phyloP scores from a whole-genome alignment of 1,284 basidiomycete genomes.

The Malassezia slooffiae region DNA sequence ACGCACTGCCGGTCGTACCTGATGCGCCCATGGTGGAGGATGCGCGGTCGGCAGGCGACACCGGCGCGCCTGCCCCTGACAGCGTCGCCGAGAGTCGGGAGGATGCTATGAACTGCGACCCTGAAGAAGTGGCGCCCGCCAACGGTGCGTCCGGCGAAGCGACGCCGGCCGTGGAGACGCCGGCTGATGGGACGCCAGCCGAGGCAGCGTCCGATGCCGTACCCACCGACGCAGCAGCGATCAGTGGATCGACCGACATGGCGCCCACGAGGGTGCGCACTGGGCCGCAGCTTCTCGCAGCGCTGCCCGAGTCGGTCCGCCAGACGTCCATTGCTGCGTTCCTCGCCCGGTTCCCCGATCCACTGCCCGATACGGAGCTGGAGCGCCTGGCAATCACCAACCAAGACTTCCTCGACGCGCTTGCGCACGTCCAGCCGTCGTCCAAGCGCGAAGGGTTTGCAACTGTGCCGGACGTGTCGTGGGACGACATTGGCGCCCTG shows the following conservation, averaged over 20 bases:
- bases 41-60: too few relatives aligned
- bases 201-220: constrained; percentile 1
- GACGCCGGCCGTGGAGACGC: neutral
- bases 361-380: constrained; percentile 67
- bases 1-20: too few relatives aligned
- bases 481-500: constrained; percentile 89
- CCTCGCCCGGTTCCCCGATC: constrained; percentile 68
- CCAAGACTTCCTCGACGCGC: constrained; percentile 58
- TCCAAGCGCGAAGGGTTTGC: constrained; percentile 96
- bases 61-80: too few relatives aligned
- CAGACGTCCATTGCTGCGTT: constrained; percentile 73
- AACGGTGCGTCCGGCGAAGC: too few relatives aligned
- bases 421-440: constrained; percentile 80
- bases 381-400: constrained; percentile 67
- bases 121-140: neutral
- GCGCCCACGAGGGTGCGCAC: neutral
- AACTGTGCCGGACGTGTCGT: constrained; percentile 87
- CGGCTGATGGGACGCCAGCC: constrained; percentile 19
- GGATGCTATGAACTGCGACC: constrained; percentile 1
- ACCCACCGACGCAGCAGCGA: constrained; percentile 9
- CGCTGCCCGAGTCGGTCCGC: constrained; percentile 47
- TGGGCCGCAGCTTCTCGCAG: constrained; percentile 23
- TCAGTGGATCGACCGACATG: neutral
- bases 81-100: too few relatives aligned
- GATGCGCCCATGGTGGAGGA: neutral